These are phyloP conservation scores for Centaurea solstitialis DNA, from an alignment of 129 eudicot genomes.

Conservation along the genomic window DNA sequence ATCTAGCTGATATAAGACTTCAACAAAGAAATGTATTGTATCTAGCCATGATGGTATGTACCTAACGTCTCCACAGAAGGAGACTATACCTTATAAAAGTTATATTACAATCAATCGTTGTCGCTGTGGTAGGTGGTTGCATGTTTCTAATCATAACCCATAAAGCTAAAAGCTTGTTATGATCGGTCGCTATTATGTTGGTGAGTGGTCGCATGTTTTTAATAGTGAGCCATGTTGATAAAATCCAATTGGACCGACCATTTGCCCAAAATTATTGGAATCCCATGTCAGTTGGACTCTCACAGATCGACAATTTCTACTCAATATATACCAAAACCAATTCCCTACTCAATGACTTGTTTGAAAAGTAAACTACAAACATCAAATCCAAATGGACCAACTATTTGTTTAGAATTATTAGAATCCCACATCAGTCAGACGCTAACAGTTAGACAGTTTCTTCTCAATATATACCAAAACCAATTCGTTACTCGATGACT, in stretches of 20 bases:
- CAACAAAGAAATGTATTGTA: neutral
- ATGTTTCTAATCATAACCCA: neutral
- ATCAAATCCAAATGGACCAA: slow-evolving; percentile 12
- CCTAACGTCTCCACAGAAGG: too few species aligned
- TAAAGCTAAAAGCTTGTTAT: neutral
- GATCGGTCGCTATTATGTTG: neutral
- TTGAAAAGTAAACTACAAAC: neutral
- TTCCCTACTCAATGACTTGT: neutral
- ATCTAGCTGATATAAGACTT: neutral
- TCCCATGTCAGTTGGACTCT: neutral
- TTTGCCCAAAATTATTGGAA: neutral
- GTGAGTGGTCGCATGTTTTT: neutral
- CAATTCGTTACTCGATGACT: neutral
- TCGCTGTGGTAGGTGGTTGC: neutral
- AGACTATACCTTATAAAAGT: neutral
- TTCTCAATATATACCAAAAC: too few species aligned
- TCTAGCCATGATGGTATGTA: neutral
- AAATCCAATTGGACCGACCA: neutral
- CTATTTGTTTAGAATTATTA: too few species aligned
- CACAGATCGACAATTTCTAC: too few species aligned
- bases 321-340: too few species aligned
- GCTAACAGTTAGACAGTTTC: too few species aligned
- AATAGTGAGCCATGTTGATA: neutral
- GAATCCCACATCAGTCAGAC: too few species aligned
- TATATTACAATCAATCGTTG: neutral